These are phyloP conservation scores for Solanum corneliomulleri DNA, from an alignment of 257 asterid species.

Conservation along the genomic window DNA sequence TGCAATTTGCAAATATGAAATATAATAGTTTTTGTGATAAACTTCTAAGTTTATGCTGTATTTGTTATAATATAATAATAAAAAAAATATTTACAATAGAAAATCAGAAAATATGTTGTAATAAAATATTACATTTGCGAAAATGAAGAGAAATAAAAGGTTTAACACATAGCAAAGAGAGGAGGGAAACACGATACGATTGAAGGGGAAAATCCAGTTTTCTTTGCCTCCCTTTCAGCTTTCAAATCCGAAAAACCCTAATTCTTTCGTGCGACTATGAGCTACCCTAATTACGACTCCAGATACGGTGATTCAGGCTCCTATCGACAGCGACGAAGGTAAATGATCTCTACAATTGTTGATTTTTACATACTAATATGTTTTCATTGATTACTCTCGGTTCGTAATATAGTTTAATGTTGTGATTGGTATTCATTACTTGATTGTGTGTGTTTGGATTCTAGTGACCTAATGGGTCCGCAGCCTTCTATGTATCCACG, in stretches of 20 bases:
- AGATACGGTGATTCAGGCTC: conserved; percentile 59
- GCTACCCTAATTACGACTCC: conserved; percentile 40
- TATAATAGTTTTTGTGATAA: neutral
- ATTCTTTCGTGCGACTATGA: conserved; percentile 26
- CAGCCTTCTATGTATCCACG: conserved; percentile 39
- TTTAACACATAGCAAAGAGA: neutral
- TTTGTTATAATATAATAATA: neutral
- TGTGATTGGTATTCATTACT: neutral
- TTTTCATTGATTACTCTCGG: neutral
- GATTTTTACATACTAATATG: neutral
- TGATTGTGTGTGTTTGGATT: neutral
- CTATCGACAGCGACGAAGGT: conserved; percentile 87
- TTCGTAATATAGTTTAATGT: neutral
- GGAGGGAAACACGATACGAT: neutral
- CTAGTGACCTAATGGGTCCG: conserved; percentile 62
- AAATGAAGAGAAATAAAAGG: neutral
- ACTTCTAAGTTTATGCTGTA: neutral
- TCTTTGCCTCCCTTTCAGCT: neutral
- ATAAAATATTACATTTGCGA: neutral
- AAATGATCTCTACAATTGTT: neutral
- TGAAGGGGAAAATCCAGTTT: neutral
- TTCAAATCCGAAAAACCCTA: conserved; percentile 14
- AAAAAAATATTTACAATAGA: neutral
- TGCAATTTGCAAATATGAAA: neutral
- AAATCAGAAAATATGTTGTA: neutral